Percentiles rank a stretch among this genome's conserved stretches.
Evolutionary conservation across 139 green algal genomes (phyloP).

Genomic region (Coelastrella sp.): DNA sequence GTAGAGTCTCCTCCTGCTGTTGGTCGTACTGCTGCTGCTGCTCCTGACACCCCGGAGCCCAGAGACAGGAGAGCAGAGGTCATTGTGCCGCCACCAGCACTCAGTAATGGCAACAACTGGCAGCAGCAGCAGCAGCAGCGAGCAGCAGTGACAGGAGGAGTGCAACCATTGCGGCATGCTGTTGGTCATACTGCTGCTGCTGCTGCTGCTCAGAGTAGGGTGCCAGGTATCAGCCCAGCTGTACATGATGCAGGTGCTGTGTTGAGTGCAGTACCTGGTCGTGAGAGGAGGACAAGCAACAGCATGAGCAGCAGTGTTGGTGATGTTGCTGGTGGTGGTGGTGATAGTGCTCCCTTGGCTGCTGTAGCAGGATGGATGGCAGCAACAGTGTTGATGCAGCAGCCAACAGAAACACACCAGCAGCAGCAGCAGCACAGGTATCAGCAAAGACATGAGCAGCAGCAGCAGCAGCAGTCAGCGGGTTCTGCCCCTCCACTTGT

Average conservation of each 20-base stretch:
- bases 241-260: too few relatives aligned
- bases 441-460: slow-evolving; percentile 6
- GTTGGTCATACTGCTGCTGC: too few relatives aligned
- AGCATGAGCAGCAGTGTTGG: too few relatives aligned
- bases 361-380: slow-evolving; percentile 33
- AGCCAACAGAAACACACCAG: not conserved
- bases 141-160: not conserved
- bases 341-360: not conserved
- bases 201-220: too few relatives aligned
- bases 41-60: slow-evolving; percentile 13
- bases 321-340: not conserved
- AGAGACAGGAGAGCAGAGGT: not conserved
- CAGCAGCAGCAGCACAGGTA: not conserved
- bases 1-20: not conserved
- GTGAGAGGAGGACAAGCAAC: too few relatives aligned
- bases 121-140: not conserved
- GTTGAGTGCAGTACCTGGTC: too few relatives aligned
- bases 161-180: too few relatives aligned
- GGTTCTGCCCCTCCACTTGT: not conserved
- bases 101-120: not conserved
- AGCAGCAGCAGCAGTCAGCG: slow-evolving; percentile 15
- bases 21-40: slow-evolving; percentile 3
- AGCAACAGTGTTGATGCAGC: slow-evolving; percentile 18
- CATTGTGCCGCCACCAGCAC: not conserved
- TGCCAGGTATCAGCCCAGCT: too few relatives aligned